Conservation (phyloP, 2,329 filamentous ascomycete species). For the Tolypocladium paradoxum region DNA sequence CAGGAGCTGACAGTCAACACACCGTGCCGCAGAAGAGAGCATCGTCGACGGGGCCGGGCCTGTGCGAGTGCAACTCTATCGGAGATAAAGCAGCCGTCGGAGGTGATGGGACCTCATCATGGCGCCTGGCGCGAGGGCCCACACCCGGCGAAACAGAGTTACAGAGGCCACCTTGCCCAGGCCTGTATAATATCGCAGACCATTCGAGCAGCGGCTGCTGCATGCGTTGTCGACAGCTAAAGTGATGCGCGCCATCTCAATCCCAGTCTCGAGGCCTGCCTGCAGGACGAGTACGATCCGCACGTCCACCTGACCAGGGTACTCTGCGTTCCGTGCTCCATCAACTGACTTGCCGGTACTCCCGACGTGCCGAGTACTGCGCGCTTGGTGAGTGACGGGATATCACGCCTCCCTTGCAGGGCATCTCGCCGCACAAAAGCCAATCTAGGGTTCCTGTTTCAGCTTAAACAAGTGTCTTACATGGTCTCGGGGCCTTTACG, state of each 20-base stretch:
- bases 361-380: too few relatives aligned
- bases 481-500: not conserved
- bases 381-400: not conserved
- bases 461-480: not conserved
- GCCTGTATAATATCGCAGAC: not conserved
- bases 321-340: not conserved
- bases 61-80: not conserved
- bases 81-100: constrained; percentile 6
- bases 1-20: not conserved
- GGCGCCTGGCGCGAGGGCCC: not conserved
- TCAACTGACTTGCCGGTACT: not conserved
- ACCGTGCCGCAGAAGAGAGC: not conserved
- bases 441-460: not conserved
- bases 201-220: not conserved
- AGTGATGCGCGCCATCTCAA: not conserved
- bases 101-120: constrained; percentile 9
- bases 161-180: not conserved
- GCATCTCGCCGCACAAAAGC: not conserved
- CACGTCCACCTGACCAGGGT: not conserved
- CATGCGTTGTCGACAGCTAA: not conserved
- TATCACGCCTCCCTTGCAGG: not conserved
- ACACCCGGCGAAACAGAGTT: not conserved
- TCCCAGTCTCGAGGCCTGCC: not conserved
- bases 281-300: not conserved
- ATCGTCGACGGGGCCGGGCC: not conserved